A percentile compares a stretch with the other conserved stretches of the same genome.
Conservation (phyloP, 169 alveolate genomes). For the Gregarina niphandrodes region DNA sequence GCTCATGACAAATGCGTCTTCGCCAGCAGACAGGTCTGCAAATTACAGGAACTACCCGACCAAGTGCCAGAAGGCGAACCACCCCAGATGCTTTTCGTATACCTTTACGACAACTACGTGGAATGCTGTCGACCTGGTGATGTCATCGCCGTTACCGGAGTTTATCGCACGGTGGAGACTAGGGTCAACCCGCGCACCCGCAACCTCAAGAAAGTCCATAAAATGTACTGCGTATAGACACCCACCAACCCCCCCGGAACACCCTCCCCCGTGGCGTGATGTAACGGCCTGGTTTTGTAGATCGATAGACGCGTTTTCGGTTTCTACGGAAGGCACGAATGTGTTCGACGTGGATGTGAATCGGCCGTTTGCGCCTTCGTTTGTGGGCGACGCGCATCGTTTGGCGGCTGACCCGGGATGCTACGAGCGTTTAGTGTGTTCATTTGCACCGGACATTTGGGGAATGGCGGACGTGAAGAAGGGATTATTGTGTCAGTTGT, state of each 20-base stretch:
- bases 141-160: not conserved
- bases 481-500: slow-evolving; percentile 79
- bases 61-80: slow-evolving; percentile 71
- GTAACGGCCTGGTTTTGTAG: too few relatives aligned
- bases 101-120: not conserved
- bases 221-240: too few relatives aligned
- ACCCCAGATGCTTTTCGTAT: slow-evolving; percentile 36
- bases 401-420: slow-evolving; percentile 53
- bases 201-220: too few relatives aligned
- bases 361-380: too few relatives aligned
- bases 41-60: slow-evolving; percentile 72
- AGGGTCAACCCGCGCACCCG: not conserved
- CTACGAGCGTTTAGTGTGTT: slow-evolving; percentile 65
- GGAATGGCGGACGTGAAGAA: slow-evolving; percentile 77
- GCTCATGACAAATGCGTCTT: slow-evolving; percentile 47
- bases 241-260: too few relatives aligned
- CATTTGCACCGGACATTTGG: slow-evolving; percentile 90
- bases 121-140: not conserved
- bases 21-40: slow-evolving; percentile 69
- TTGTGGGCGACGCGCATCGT: slow-evolving; percentile 41
- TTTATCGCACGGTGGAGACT: not conserved
- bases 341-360: too few relatives aligned
- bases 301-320: too few relatives aligned
- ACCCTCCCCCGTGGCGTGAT: too few relatives aligned
- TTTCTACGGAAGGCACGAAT: too few relatives aligned